Base-by-base conservation (phyloP, 495 filamentous ascomycete genomes). In the Hamigera avellanea region DNA sequence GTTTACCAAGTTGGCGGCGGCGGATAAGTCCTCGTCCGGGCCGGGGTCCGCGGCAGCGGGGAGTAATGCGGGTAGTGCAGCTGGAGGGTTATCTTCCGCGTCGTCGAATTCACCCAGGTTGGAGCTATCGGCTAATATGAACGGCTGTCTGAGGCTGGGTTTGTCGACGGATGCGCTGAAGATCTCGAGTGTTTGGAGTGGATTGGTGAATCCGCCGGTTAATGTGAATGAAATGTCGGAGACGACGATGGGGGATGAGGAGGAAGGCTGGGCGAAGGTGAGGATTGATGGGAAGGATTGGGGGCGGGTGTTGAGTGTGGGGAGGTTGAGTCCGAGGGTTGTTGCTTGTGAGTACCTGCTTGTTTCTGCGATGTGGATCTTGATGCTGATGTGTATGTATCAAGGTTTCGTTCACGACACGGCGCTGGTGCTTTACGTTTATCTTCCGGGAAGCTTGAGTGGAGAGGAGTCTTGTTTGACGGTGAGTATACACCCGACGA, bases 231-330 rank as follows among this genome's bases (percentile, higher is more conserved):
- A 86, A 53, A 61, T 88, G 23, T 64, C 77, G 13, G 78, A 78
- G 36, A 49, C 52, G n/a, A 67, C 49, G 23, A 37, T 69, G 2
- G 55, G 58, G 13, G 43, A 75, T 62, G 67, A 68, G 39, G 73
- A 77, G 14, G 76, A 79, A 15, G 77, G 72, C 31, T 96, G 87
- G 82, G 81, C 84, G 3, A 80, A 70, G 37, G 87, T 95, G 26
- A 68, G 86, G 29, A 83, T 96, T 39, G 89, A 96, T 63, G 89
- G 85, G 19, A 77, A 69, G 58, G 88, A 96, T 53, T 95, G 89
- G 89, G 82, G 82, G 27, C 74, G 70, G 42, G 86, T 96, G 17
- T 56, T 96, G 39, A 88, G 82, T 54, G 84, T 95, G n/a, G 88
- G 86, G 2, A 64, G 85, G 33, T 52, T 95, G 14, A 86, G 86